These are phyloP conservation scores for Ophiostoma sp. DNA, from an alignment of 2,329 filamentous ascomycete species.

Conservation along the genomic window DNA sequence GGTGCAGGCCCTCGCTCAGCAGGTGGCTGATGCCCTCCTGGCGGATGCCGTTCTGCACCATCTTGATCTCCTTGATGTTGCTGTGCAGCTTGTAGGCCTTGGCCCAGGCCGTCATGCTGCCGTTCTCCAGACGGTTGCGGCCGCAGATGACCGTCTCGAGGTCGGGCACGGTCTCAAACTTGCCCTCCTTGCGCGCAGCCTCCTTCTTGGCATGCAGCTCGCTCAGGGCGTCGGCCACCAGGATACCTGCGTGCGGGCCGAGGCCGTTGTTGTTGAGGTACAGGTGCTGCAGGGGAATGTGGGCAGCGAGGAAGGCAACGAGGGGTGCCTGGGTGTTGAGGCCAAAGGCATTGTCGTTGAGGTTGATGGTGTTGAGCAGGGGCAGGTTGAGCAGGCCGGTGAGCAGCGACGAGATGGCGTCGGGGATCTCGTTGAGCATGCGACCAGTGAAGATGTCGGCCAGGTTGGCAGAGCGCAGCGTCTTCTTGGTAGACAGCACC, in stretches of 20 bases:
- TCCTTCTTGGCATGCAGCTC: conserved; percentile 80
- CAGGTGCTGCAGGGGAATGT: conserved; percentile 86
- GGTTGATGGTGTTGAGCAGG: conserved; percentile 82
- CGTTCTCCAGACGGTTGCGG: conserved; percentile 90
- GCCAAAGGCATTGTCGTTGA: conserved; percentile 97
- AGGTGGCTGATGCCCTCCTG: conserved; percentile 85
- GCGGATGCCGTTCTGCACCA: conserved; percentile 97
- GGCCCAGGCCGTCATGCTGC: conserved; percentile 91
- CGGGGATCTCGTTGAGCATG: conserved; percentile 87
- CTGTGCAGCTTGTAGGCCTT: conserved; percentile 77
- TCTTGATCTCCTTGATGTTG: conserved; percentile 79
- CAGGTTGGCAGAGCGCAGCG: conserved; percentile 76
- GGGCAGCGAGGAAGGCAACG: conserved; percentile 81
- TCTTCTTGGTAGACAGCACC: conserved; percentile 78
- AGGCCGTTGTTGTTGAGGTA: conserved; percentile 98
- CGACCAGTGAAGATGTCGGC: conserved; percentile 97
- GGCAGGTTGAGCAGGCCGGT: conserved; percentile 80
- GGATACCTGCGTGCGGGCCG: conserved; percentile 81
- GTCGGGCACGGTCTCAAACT: conserved; percentile 57
- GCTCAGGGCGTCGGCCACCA: conserved; percentile 82
- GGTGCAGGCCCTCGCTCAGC: conserved; percentile 69
- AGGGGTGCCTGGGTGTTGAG: conserved; percentile 91
- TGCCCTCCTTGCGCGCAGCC: conserved; percentile 64
- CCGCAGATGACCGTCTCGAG: conserved; percentile 97
- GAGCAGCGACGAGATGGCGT: conserved; percentile 78